Percentiles rank a stretch among this genome's conserved stretches.
phyloP scores from a whole-genome alignment of 2,329 filamentous ascomycete genomes.

The Thielaviopsis punctulata region DNA sequence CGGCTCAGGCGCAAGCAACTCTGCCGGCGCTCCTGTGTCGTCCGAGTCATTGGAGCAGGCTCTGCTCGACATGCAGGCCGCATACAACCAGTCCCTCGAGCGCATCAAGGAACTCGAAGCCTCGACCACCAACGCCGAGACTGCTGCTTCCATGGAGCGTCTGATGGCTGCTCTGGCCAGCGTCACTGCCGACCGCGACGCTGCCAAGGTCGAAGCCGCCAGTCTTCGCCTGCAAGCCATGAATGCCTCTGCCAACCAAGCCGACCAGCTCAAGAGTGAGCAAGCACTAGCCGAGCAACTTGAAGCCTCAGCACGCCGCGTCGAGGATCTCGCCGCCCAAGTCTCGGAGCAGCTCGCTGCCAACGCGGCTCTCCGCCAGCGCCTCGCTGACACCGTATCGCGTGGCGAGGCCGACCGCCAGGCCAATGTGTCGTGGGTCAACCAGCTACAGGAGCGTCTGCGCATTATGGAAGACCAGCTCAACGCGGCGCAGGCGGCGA shows the following conservation, averaged over 20 bases:
- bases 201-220: conserved; percentile 48
- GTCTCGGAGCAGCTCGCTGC: conserved; percentile 65
- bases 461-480: conserved; percentile 72
- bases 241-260: conserved; percentile 37
- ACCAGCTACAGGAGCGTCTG: conserved; percentile 64
- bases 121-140: conserved; percentile 38
- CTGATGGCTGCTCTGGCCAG: conserved; percentile 52
- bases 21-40: conserved; percentile 28
- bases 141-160: conserved; percentile 42
- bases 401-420: conserved; percentile 75
- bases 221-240: conserved; percentile 45
- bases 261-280: conserved; percentile 40
- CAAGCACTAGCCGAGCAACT: conserved; percentile 51
- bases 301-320: conserved; percentile 53
- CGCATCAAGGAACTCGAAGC: conserved; percentile 48
- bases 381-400: conserved; percentile 61
- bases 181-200: conserved; percentile 54
- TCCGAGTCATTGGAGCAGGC: conserved; percentile 57
- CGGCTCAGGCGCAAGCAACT: conserved; percentile 17
- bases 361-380: conserved; percentile 57
- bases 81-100: conserved; percentile 48
- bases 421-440: conserved; percentile 65
- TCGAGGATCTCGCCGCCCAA: conserved; percentile 63
- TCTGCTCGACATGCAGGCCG: conserved; percentile 58
- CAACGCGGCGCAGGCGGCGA: conserved; percentile 63